Evolutionary conservation across 2,329 filamentous ascomycete genomes (phyloP), one percentile per base, ranked within the genome.

Genomic region (Beauveria sp.): DNA sequence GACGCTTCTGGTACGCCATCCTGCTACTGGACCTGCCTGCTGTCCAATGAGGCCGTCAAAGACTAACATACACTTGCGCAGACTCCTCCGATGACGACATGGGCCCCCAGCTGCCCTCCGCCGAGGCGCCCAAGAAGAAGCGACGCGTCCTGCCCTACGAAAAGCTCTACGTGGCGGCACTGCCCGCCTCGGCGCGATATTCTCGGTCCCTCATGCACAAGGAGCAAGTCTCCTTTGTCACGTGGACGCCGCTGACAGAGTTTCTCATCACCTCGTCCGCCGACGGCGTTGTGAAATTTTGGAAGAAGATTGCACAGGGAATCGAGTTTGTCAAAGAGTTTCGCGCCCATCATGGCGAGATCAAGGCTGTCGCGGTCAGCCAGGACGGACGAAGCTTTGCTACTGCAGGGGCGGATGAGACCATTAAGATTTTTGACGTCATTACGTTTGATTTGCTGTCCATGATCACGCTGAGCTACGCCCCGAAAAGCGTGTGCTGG

Each of bases 261-360:
- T 99, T 99, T 71, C 80, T 99, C 43, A 95, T 99, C 65, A 99
- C 95, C 1, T 91, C 90, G 64, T 98, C 95, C 0, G 78, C 90
- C 49, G 95, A 99, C 71, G 96, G 96, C n/a, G 89, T 93, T 0
- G 93, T 98, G 67, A 99, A 99, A 75, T 99, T 99, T 74, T 99
- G 95, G 95, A 99, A 99, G 78, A 99, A 99, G 78, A 84, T 90
- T 65, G 87, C 86, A 1, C 87, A 90, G 40, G 91, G 91, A 1
- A 90, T 99, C 62, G 96, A 99, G 76, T 99, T 99, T 70, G 93
- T 98, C 58, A 99, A 99, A 77, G 93, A 99, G 76, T 99, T 96
- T 78, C 88, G 87, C 70, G 93, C 95, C 8, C 96, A 99, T 75
- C 81, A 84, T 62, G 90, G 91, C 57, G 91, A 96, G 70, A 91